Conservation (phyloP, 2,329 filamentous ascomycete genomes). For the Coniochaeta sp. region DNA sequence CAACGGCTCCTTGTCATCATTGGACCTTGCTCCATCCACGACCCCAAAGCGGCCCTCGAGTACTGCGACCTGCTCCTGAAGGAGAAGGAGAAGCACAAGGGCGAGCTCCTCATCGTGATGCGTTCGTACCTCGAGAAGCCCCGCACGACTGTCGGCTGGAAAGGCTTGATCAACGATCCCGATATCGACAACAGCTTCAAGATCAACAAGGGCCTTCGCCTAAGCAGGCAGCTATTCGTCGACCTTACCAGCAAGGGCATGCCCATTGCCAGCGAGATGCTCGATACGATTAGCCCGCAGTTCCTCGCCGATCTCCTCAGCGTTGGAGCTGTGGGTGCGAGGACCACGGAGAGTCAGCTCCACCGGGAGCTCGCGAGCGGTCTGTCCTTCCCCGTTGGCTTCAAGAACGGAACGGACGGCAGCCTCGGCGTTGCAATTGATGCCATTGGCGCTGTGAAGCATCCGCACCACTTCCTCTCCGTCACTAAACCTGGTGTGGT, state of each 20-base stretch:
- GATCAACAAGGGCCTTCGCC: slow-evolving; percentile 92
- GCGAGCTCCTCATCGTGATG: slow-evolving; percentile 94
- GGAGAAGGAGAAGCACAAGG: slow-evolving; percentile 79
- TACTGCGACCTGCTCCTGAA: slow-evolving; percentile 81
- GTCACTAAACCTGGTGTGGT: slow-evolving; percentile 95
- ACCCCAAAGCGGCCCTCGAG: slow-evolving; percentile 80
- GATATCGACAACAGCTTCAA: slow-evolving; percentile 98
- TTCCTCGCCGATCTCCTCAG: slow-evolving; percentile 90
- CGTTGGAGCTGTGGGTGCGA: slow-evolving; percentile 87
- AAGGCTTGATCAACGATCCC: slow-evolving; percentile 96
- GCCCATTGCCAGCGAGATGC: slow-evolving; percentile 95
- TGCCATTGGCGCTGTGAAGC: slow-evolving; percentile 84
- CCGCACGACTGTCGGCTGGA: slow-evolving; percentile 96
- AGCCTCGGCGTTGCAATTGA: slow-evolving; percentile 85
- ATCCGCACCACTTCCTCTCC: slow-evolving; percentile 93
- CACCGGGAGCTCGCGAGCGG: slow-evolving; percentile 92
- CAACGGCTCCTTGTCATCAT: slow-evolving; percentile 65
- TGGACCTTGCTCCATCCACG: slow-evolving; percentile 95
- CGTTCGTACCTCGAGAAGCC: slow-evolving; percentile 98
- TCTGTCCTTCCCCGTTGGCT: slow-evolving; percentile 93
- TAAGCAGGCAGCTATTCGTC: slow-evolving; percentile 84
- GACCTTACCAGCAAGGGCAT: slow-evolving; percentile 88
- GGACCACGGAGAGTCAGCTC: slow-evolving; percentile 92
- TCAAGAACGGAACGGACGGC: slow-evolving; percentile 99
- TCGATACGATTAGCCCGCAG: slow-evolving; percentile 96